These are phyloP conservation scores for Prototheca wickerhamii DNA, from an alignment of 163 green algal genomes.

Conservation along the genomic window DNA sequence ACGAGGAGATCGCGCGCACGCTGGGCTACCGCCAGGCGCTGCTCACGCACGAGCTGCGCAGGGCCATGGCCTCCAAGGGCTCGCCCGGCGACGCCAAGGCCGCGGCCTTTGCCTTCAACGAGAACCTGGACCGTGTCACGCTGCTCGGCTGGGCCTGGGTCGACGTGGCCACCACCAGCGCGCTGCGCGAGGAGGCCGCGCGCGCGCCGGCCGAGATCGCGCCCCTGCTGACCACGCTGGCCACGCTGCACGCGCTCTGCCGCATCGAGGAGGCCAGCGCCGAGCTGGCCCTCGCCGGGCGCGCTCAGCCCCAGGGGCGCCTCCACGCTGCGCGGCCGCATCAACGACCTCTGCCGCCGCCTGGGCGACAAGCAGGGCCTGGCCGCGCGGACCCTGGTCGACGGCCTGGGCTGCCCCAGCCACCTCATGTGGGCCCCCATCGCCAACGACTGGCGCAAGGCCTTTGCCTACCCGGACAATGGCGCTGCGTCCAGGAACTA, in stretches of 20 bases:
- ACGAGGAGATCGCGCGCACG: conserved; percentile 30
- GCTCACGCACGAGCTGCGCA: conserved; percentile 38
- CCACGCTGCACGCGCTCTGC: conserved; percentile 54
- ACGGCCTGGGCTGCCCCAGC: conserved; percentile 74
- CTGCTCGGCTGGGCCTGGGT: conserved; percentile 66
- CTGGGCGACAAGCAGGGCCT: conserved; percentile 39
- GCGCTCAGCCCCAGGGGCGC: conserved; percentile 10
- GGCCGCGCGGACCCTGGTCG: conserved; percentile 48
- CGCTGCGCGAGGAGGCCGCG: conserved; percentile 34
- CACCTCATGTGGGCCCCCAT: conserved; percentile 43
- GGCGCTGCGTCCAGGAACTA: too few relatives aligned
- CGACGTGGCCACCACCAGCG: conserved; percentile 47
- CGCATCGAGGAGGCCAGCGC: conserved; percentile 35
- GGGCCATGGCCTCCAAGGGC: conserved; percentile 29
- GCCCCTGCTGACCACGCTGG: conserved; percentile 38
- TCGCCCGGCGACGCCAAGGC: conserved; percentile 24
- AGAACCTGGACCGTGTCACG: conserved; percentile 54
- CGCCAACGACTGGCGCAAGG: conserved; percentile 14
- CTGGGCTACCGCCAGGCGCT: conserved; percentile 35
- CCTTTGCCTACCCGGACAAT: background rate
- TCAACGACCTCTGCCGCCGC: conserved; percentile 44
- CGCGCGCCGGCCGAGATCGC: conserved; percentile 18
- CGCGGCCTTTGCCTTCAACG: conserved; percentile 54
- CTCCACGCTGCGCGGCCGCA: conserved; percentile 34
- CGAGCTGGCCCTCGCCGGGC: conserved; percentile 11